These are phyloP conservation scores for Pythium aquatile DNA, from an alignment of 352 stramenopile genomes.

Conservation along the genomic window DNA sequence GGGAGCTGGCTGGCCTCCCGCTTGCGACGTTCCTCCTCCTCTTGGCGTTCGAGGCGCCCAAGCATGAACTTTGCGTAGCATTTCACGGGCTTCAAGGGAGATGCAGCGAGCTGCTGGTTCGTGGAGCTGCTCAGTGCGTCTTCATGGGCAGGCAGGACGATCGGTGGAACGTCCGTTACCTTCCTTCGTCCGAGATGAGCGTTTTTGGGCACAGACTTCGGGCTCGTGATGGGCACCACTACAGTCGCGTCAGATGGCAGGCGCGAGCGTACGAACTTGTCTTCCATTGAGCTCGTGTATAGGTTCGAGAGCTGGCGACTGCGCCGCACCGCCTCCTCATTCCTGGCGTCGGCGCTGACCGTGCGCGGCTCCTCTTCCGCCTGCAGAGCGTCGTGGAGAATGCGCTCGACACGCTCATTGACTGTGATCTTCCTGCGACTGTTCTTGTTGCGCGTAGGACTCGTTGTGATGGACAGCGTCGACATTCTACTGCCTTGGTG, in stretches of 20 bases:
- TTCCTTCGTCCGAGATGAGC: slow-evolving; percentile 9
- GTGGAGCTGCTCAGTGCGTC: not conserved
- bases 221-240: slow-evolving; percentile 7
- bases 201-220: slow-evolving; percentile 27
- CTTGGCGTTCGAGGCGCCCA: slow-evolving; percentile 20
- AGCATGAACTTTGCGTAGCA: slow-evolving; percentile 37
- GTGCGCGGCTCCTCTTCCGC: slow-evolving; percentile 31
- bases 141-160: slow-evolving; percentile 3
- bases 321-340: slow-evolving; percentile 30
- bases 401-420: slow-evolving; percentile 63
- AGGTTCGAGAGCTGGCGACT: slow-evolving; percentile 45
- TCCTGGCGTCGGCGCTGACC: slow-evolving; percentile 29
- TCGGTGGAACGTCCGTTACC: slow-evolving; percentile 16
- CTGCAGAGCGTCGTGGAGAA: slow-evolving; percentile 45
- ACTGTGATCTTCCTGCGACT: slow-evolving; percentile 60
- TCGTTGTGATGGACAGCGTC: slow-evolving; percentile 14
- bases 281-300: slow-evolving; percentile 45
- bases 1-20: slow-evolving; percentile 18
- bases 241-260: not conserved
- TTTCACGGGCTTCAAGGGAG: slow-evolving; percentile 27
- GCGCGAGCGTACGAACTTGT: slow-evolving; percentile 37
- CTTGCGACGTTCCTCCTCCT: slow-evolving; percentile 17
- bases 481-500: not conserved
- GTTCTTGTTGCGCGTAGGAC: slow-evolving; percentile 1
- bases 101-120: slow-evolving; percentile 6